These are phyloP conservation scores for Piper betle DNA, from an alignment of 164 flowering plant genomes.

Conservation along the genomic window DNA sequence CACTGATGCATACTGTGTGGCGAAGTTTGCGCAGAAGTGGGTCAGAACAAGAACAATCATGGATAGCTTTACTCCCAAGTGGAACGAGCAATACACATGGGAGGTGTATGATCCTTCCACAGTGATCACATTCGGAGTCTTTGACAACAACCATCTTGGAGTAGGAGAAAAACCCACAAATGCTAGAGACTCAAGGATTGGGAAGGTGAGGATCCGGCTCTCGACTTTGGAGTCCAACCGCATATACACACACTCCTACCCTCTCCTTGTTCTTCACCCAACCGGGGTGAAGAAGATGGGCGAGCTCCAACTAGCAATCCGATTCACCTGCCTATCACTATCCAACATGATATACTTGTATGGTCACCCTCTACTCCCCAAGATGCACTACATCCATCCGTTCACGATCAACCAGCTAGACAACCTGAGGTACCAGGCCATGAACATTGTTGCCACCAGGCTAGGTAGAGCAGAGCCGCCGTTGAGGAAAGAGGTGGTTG, in stretches of 20 bases:
- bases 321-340: slow-evolving; percentile 41
- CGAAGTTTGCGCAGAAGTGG: slow-evolving; percentile 76
- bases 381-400: slow-evolving; percentile 16
- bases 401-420: slow-evolving; percentile 43
- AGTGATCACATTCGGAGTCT: slow-evolving; percentile 14
- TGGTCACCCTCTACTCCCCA: too few species aligned
- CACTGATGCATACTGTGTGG: slow-evolving; percentile 76
- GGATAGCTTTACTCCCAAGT: too few species aligned
- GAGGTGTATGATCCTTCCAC: too few species aligned
- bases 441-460: slow-evolving; percentile 36
- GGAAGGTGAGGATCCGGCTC: slow-evolving; percentile 38
- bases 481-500: too few species aligned
- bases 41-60: slow-evolving; percentile 32
- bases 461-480: slow-evolving; percentile 18
- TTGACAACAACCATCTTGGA: slow-evolving; percentile 33
- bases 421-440: slow-evolving; percentile 32
- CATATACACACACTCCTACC: slow-evolving; percentile 8
- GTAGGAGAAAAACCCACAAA: not conserved
- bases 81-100: too few species aligned
- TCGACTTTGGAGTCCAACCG: slow-evolving; percentile 35
- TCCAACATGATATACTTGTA: slow-evolving; percentile 3
- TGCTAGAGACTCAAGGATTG: slow-evolving; percentile 26
- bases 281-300: slow-evolving; percentile 48
- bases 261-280: slow-evolving; percentile 1
- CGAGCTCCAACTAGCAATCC: slow-evolving; percentile 34